These are phyloP conservation scores for Colletotrichum musae DNA, from an alignment of 2,329 filamentous ascomycete genomes.

Conservation along the genomic window DNA sequence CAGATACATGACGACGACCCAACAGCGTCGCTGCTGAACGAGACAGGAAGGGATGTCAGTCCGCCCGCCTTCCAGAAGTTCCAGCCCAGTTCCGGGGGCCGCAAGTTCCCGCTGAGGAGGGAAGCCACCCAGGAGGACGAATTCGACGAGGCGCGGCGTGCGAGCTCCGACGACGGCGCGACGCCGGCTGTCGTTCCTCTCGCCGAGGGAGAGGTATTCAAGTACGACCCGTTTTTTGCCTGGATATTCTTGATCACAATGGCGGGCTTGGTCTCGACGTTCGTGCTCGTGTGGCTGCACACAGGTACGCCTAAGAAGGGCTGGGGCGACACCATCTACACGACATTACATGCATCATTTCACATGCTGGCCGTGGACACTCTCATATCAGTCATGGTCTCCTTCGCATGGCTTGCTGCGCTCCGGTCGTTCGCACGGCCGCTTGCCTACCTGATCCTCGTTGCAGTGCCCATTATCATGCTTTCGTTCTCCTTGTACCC, in stretches of 20 bases:
- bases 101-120: slow-evolving; percentile 58
- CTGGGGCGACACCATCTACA: slow-evolving; percentile 95
- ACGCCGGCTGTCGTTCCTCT: slow-evolving; percentile 64
- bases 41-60: slow-evolving; percentile 65
- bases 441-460: slow-evolving; percentile 84
- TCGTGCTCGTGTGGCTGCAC: slow-evolving; percentile 90
- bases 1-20: slow-evolving; percentile 72
- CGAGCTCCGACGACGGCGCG: slow-evolving; percentile 55
- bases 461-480: slow-evolving; percentile 88
- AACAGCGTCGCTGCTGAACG: slow-evolving; percentile 71
- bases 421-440: slow-evolving; percentile 89
- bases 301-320: slow-evolving; percentile 83
- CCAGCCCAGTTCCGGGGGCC: slow-evolving; percentile 54
- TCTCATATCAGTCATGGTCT: slow-evolving; percentile 88
- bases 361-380: slow-evolving; percentile 93
- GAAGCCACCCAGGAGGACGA: slow-evolving; percentile 65
- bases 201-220: slow-evolving; percentile 77
- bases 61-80: slow-evolving; percentile 76
- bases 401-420: slow-evolving; percentile 90
- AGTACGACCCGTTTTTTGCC: slow-evolving; percentile 92
- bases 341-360: slow-evolving; percentile 87
- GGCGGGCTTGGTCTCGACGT: slow-evolving; percentile 88
- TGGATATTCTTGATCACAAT: slow-evolving; percentile 90
- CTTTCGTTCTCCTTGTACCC: slow-evolving; percentile 93
- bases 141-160: slow-evolving; percentile 57